Conservation (phyloP, 306 rosid genomes). For the Cucurbita moschata region DNA sequence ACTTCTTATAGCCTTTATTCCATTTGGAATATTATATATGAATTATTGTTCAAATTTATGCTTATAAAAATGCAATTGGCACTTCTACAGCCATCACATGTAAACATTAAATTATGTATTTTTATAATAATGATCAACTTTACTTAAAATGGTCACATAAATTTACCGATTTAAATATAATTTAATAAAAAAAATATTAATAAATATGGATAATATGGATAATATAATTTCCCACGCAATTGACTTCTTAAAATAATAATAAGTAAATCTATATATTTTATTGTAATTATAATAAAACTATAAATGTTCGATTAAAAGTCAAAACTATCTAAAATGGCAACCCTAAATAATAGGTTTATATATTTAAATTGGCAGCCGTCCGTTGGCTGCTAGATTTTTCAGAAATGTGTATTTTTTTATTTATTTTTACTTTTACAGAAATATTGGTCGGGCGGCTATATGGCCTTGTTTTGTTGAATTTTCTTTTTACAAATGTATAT, state of each 20-base stretch:
- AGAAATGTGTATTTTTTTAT: not conserved
- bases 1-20: not conserved
- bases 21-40: not conserved
- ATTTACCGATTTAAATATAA: no score
- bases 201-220: no score
- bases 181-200: no score
- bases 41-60: not conserved
- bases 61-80: not conserved
- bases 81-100: not conserved
- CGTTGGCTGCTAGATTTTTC: not conserved
- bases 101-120: not conserved
- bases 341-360: not conserved
- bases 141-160: no score
- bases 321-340: not conserved
- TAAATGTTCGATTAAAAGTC: not conserved
- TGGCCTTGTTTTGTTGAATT: not conserved
- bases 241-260: no score
- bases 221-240: no score
- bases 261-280: not conserved
- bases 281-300: not conserved
- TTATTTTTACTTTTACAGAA: not conserved
- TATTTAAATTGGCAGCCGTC: not conserved
- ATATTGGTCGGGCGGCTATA: not conserved
- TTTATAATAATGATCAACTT: not conserved
- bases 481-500: not conserved